Evolutionary conservation across 306 rosid species (phyloP).

Genomic region (Begonia masoniana): DNA sequence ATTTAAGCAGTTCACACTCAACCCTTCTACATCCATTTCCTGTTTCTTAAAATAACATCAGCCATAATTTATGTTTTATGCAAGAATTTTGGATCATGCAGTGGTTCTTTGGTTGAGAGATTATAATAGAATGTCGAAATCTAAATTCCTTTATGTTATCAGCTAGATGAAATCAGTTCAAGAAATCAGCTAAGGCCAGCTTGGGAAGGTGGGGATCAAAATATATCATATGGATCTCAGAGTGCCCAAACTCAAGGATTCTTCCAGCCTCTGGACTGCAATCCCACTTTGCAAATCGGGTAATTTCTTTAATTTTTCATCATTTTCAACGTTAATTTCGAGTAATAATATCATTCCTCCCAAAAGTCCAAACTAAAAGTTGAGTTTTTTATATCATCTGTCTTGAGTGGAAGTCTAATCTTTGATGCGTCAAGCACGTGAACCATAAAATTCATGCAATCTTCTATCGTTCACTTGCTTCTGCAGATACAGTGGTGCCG

Average conservation of each 20-base stretch:
- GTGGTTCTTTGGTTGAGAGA: too few species aligned
- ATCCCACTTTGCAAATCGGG: conserved; percentile 54
- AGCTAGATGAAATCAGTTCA: conserved; percentile 76
- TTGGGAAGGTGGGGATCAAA: conserved; percentile 76
- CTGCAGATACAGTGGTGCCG: conserved; percentile 29
- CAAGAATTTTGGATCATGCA: too few species aligned
- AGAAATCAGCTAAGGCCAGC: conserved; percentile 48
- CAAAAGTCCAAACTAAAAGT: too few species aligned
- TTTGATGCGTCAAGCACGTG: too few species aligned
- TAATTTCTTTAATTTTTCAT: conserved; percentile 6
- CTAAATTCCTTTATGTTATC: conserved; percentile 3
- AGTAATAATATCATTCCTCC: not conserved
- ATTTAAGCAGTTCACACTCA: too few species aligned
- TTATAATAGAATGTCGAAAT: too few species aligned
- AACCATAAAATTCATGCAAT: too few species aligned
- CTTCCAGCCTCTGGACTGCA: conserved; percentile 54
- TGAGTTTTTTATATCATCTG: too few species aligned
- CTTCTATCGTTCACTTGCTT: conserved; percentile 18
- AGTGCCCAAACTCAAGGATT: conserved; percentile 41
- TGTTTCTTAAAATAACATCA: too few species aligned
- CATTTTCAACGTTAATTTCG: not conserved
- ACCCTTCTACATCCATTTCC: too few species aligned
- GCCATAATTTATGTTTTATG: too few species aligned
- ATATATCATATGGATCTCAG: conserved; percentile 48
- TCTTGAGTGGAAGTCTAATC: too few species aligned